Evolutionary conservation across 306 rosid species (phyloP), one percentile per base, ranked within the genome.

Genomic region (Macrotyloma uniflorum): DNA sequence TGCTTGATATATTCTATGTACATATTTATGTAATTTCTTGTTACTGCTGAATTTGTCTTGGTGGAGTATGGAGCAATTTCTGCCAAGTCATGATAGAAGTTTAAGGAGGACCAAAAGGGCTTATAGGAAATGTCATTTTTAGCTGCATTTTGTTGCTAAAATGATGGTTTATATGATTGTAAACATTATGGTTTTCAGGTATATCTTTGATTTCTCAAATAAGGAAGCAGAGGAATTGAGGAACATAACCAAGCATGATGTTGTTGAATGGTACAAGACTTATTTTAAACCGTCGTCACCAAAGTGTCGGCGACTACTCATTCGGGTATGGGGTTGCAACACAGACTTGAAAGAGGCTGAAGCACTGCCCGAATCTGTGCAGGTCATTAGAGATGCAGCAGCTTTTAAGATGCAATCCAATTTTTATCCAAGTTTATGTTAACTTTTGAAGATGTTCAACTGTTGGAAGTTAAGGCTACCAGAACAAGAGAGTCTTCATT

Each of bases 281-380:
- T 95, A 95, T 79, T n/a, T 95, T 49, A 90, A 84, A 59, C 85
- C 40, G 10, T 67, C 96, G 4, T 92, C 98, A 63, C 90, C 93
- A 2, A 89, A 85, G 64, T 92, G 98, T 78, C 84, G 98, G 47
- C 83, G 91, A 53, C 93, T 95, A 2, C 84, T 87, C 0, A 72
- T 91, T 67, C 89, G 97, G 51, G 83, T 95, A 70, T 95, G 98
- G 98, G 98, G 98, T 81, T 89, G 98, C 89, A 86, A 87, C 85
- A 83, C 97, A 8, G 58, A 92, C 76, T 4, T 76, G 79, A 87
- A 83, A 80, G 96, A 88, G 28, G 89, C 83, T 12, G 89, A 82
- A 80, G 76, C 81, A 49, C 79, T 2, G 8, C 10, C 82, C 0
- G 61, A 85, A 76, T 75, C 93, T 13, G 86, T 30, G 18, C 84